Conservation (phyloP, 306 rosid species). For the Sindora glabra region DNA sequence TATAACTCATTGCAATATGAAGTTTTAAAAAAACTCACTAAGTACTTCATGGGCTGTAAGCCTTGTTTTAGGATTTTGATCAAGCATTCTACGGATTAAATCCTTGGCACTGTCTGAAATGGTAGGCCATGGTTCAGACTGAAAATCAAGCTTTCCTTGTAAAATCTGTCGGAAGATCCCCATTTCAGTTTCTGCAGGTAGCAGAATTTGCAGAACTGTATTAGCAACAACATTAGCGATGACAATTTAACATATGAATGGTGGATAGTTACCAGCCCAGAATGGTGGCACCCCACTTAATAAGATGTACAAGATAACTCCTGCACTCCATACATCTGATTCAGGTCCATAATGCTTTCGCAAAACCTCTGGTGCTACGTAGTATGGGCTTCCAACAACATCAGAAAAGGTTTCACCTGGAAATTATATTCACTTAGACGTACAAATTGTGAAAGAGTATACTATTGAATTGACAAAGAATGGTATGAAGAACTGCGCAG, state of each 20-base stretch:
- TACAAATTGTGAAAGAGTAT: too few relatives aligned
- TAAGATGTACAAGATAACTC: constrained; percentile 53
- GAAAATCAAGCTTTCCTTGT: constrained; percentile 44
- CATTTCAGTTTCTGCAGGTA: constrained; percentile 37
- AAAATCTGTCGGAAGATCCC: constrained; percentile 53
- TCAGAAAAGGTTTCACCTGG: constrained; percentile 52
- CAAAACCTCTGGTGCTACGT: constrained; percentile 65
- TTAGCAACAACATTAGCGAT: constrained; percentile 9
- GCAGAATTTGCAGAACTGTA: constrained; percentile 10
- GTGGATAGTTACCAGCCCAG: constrained; percentile 46
- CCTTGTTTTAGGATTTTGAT: constrained; percentile 44
- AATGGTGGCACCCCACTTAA: constrained; percentile 67
- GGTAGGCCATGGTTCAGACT: constrained; percentile 58
- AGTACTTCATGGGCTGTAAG: constrained; percentile 48
- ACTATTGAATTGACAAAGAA: too few relatives aligned
- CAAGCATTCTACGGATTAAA: constrained; percentile 51
- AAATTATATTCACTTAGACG: constrained; percentile 3
- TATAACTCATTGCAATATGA: neutral
- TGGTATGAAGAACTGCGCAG: too few relatives aligned
- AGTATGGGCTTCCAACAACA: constrained; percentile 63
- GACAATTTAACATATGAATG: constrained; percentile 10
- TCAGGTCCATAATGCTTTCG: constrained; percentile 56
- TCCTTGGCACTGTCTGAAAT: constrained; percentile 59
- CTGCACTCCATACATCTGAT: constrained; percentile 65
- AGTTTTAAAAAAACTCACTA: constrained; percentile 25